Conservation (phyloP, 2,329 filamentous ascomycete genomes). For the Diaporthe sp. region DNA sequence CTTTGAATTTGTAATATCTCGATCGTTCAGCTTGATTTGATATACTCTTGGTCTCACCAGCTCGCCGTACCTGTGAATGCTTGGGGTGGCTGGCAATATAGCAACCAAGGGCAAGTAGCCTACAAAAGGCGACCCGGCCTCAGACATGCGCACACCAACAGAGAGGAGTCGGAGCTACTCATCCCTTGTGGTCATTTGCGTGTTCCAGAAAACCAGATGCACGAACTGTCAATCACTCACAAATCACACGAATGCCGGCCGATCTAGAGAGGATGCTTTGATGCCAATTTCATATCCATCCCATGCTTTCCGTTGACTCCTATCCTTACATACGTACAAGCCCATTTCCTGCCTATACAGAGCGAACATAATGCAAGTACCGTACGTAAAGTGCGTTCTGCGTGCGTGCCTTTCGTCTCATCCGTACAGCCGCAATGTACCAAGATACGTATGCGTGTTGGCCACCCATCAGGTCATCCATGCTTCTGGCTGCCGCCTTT, state of each 20-base stretch:
- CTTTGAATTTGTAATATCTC: constrained; percentile 1
- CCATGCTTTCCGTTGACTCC: constrained; percentile 35
- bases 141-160: background rate
- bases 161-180: background rate
- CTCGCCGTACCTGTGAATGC: background rate
- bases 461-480: constrained; percentile 24
- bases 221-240: too few species aligned
- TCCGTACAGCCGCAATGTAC: constrained; percentile 33
- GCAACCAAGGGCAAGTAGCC: background rate
- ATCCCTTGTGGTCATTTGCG: background rate
- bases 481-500: constrained; percentile 11
- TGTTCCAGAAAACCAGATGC: background rate
- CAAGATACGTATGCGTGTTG: constrained; percentile 28
- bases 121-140: background rate
- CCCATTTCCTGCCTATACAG: constrained; percentile 31
- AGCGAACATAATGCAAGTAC: constrained; percentile 35
- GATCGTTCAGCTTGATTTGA: background rate
- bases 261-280: background rate
- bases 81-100: background rate
- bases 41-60: background rate
- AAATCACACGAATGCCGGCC: background rate
- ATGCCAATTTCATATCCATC: constrained; percentile 35
- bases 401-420: constrained; percentile 38
- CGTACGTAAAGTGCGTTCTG: constrained; percentile 35
- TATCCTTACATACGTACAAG: constrained; percentile 39